phyloP scores from a whole-genome alignment of 129 eudicot species.

The Helianthus tuberosus region DNA sequence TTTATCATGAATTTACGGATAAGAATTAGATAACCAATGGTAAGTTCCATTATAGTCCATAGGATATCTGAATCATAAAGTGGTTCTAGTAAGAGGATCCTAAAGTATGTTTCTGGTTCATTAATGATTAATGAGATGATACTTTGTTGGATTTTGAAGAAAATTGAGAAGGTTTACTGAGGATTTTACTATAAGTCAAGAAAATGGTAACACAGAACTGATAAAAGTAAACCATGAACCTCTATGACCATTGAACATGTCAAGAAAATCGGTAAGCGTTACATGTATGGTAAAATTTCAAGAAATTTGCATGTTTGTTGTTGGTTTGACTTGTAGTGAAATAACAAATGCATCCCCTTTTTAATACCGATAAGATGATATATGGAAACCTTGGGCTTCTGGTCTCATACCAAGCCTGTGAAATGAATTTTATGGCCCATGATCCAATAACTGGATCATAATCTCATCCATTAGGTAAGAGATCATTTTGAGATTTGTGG shows the following conservation, averaged over 20 bases:
- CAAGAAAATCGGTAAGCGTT: conserved; percentile 12
- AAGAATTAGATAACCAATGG: background rate
- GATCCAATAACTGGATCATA: conserved; percentile 2
- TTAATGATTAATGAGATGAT: conserved; percentile 7
- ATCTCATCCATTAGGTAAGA: background rate
- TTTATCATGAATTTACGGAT: background rate
- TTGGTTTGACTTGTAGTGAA: background rate
- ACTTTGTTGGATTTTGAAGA: conserved; percentile 26
- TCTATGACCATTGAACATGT: conserved; percentile 20
- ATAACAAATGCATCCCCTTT: background rate
- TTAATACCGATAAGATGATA: background rate
- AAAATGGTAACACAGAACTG: conserved; percentile 11
- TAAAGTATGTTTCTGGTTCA: background rate
- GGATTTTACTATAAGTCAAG: conserved; percentile 29
- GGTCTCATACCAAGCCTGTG: background rate
- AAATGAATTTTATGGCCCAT: background rate
- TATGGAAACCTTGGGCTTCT: background rate
- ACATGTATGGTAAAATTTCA: background rate
- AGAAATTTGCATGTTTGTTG: background rate
- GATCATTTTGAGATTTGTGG: background rate
- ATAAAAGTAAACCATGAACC: conserved; percentile 6
- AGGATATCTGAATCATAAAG: conserved; percentile 9
- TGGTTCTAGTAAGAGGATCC: background rate
- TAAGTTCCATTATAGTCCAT: background rate
- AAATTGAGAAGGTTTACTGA: conserved; percentile 12